Base-by-base conservation (phyloP, 257 asterid species). In the Cordia subcordata region DNA sequence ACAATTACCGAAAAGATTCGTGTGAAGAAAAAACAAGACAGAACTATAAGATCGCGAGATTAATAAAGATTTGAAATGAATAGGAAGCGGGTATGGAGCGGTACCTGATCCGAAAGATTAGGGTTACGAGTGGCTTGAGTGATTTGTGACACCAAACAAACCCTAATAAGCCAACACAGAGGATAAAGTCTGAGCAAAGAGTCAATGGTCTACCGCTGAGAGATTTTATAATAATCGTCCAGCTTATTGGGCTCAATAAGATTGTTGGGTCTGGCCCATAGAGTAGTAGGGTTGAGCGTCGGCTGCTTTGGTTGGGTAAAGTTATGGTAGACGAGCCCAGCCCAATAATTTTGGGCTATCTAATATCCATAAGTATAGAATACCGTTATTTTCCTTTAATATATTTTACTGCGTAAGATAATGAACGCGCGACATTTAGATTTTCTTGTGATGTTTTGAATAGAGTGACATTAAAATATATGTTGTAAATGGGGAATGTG, bases 81-180 rank as follows among this genome's bases (percentile, higher is more conserved):
- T 4, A 39, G 0, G 23, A 58, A 44, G 15, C 18, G 17, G 27
- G 14, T 3, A n/a, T 10, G 57, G 22, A 33, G 17, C 16, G 15
- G 14, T 58, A 75, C 80, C 77, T 67, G 80, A 70, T 70, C 80
- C 77, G 76, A 42, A 18, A 44, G 51, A 60, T 55, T 57, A 64
- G 76, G 82, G 74, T 73, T 57, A 62, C 62, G 54, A 38, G 61
- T 61, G 45, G 61, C 33, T 21, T 11, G 61, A 42, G 47, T 2
- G 38, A 45, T 10, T 5, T 11, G 18, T 22, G 33, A 12, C 21
- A 45, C 27, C 35, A 50, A 62, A 59, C 60, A 62, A 53, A 49
- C 71, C 75, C 79, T 68, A 72, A 58, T 68, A 53, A 59, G 52
- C 70, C 70, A 81, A 79, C 60, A 70, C 47, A 42, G 10, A 42